A percentile compares a stretch with the other conserved stretches of the same genome.
Conservation (phyloP, 2,329 filamentous ascomycete genomes). For the Cladosporium sp. region DNA sequence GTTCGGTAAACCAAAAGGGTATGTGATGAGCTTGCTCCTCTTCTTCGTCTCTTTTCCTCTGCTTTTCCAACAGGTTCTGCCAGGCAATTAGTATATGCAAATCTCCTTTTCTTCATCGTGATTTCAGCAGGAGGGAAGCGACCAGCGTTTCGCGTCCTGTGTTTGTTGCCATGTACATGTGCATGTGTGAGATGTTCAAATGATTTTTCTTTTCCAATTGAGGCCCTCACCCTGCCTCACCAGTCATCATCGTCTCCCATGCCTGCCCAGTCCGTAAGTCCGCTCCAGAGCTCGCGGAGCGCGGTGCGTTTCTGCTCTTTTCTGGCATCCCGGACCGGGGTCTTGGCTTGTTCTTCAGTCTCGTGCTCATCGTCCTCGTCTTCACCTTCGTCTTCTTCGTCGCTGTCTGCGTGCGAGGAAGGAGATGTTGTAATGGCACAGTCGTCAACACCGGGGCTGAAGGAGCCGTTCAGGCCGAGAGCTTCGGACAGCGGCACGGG, state of each 20-base stretch:
- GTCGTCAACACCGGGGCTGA: slow-evolving; percentile 14
- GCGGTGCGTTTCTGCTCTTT: slow-evolving; percentile 23
- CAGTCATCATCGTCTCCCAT: slow-evolving; percentile 25
- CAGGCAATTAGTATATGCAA: not conserved
- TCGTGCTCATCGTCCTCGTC: slow-evolving; percentile 17
- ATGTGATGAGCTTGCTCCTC: not conserved
- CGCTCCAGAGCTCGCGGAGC: slow-evolving; percentile 33
- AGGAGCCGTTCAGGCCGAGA: slow-evolving; percentile 14
- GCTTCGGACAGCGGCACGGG: slow-evolving; percentile 8
- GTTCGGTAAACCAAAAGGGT: not conserved
- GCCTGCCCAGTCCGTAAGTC: slow-evolving; percentile 29
- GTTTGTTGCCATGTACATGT: not conserved
- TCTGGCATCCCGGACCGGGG: slow-evolving; percentile 2
- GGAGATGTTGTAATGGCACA: slow-evolving; percentile 26
- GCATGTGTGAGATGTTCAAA: not conserved
- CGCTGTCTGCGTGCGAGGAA: slow-evolving; percentile 7
- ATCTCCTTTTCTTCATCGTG: not conserved
- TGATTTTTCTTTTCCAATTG: not conserved
- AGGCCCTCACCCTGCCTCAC: not conserved
- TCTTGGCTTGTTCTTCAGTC: slow-evolving; percentile 15
- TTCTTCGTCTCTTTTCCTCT: not conserved
- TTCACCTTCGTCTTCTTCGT: slow-evolving; percentile 12
- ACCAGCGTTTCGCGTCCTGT: not conserved
- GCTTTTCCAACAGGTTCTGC: not conserved
- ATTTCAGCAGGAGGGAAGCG: not conserved